These are phyloP conservation scores for Cucurbitaria berberidis DNA, from an alignment of 2,329 filamentous ascomycete genomes.

Conservation along the genomic window DNA sequence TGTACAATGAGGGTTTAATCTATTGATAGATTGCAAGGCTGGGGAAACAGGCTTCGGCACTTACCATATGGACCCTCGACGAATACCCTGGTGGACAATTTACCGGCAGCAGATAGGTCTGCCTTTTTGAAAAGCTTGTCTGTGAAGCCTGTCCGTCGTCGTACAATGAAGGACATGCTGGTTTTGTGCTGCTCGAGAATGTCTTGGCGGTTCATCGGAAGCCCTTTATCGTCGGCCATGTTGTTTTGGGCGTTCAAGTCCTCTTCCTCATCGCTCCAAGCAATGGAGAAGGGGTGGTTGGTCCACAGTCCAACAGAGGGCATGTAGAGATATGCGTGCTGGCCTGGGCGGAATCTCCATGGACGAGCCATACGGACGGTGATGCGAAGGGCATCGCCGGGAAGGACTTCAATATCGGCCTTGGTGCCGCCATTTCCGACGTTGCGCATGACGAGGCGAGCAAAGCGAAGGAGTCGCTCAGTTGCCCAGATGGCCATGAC, in stretches of 20 bases:
- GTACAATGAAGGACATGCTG: slow-evolving; percentile 81
- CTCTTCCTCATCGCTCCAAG: slow-evolving; percentile 73
- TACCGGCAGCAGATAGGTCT: slow-evolving; percentile 57
- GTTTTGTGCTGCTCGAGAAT: slow-evolving; percentile 58
- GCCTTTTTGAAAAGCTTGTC: slow-evolving; percentile 78
- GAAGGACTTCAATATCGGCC: slow-evolving; percentile 75
- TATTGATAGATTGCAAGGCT: slow-evolving; percentile 33
- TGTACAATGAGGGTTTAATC: slow-evolving; percentile 25
- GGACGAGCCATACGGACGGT: slow-evolving; percentile 76
- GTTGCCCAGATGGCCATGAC: slow-evolving; percentile 71
- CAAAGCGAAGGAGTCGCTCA: slow-evolving; percentile 67
- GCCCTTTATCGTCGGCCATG: slow-evolving; percentile 51
- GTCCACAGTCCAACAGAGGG: slow-evolving; percentile 74
- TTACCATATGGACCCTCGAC: slow-evolving; percentile 84
- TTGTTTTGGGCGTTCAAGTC: slow-evolving; percentile 37
- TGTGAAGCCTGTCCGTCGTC: slow-evolving; percentile 87
- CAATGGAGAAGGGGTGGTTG: slow-evolving; percentile 80
- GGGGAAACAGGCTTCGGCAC: slow-evolving; percentile 35
- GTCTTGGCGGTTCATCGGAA: slow-evolving; percentile 59
- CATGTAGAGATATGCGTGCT: slow-evolving; percentile 82
- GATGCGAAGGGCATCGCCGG: slow-evolving; percentile 75
- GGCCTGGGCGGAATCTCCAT: slow-evolving; percentile 77
- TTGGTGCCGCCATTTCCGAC: slow-evolving; percentile 69
- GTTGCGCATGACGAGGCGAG: slow-evolving; percentile 69
- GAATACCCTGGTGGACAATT: slow-evolving; percentile 71